These are phyloP conservation scores for Umbelopsis ramanniana DNA, from an alignment of 192 early-diverging fungal genomes.

Conservation along the genomic window DNA sequence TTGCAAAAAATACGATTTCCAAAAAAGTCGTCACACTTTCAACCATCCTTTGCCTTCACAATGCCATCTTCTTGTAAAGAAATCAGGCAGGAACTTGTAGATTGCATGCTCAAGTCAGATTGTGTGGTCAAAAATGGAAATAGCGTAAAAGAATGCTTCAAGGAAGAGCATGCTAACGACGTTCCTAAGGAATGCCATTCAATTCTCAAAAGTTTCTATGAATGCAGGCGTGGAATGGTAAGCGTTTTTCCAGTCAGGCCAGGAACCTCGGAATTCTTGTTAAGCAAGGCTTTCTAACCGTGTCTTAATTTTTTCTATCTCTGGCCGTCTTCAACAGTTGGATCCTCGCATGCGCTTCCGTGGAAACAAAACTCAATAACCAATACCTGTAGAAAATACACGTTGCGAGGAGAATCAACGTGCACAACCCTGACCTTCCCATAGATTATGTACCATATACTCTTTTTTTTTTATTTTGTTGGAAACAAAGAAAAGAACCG, in stretches of 20 bases:
- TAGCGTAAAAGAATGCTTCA: conserved; percentile 55
- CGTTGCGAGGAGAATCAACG: too few relatives aligned
- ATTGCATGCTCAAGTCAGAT: conserved; percentile 62
- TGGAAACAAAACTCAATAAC: conserved; percentile 51
- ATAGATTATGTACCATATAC: not conserved
- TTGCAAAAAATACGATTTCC: not conserved
- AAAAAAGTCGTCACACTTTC: not conserved
- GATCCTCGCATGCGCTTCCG: conserved; percentile 56
- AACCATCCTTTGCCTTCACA: not conserved
- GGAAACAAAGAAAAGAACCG: too few relatives aligned
- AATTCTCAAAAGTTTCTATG: conserved; percentile 59
- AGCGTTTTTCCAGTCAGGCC: not conserved
- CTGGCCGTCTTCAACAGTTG: conserved; percentile 30
- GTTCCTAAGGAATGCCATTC: conserved; percentile 58
- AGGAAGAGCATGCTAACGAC: conserved; percentile 49
- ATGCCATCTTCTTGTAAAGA: conserved; percentile 67
- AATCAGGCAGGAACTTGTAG: conserved; percentile 55
- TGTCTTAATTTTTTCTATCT: not conserved
- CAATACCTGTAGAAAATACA: not conserved
- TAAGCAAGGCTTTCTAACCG: too few relatives aligned
- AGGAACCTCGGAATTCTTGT: too few relatives aligned
- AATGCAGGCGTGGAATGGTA: conserved; percentile 63
- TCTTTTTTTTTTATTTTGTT: too few relatives aligned
- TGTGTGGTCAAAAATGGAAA: conserved; percentile 55
- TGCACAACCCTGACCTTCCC: too few relatives aligned